Percentiles rank a stretch among this genome's conserved stretches.
phyloP scores from a whole-genome alignment of 805 yeast genomes.

The Metschnikowia amazonensis region DNA sequence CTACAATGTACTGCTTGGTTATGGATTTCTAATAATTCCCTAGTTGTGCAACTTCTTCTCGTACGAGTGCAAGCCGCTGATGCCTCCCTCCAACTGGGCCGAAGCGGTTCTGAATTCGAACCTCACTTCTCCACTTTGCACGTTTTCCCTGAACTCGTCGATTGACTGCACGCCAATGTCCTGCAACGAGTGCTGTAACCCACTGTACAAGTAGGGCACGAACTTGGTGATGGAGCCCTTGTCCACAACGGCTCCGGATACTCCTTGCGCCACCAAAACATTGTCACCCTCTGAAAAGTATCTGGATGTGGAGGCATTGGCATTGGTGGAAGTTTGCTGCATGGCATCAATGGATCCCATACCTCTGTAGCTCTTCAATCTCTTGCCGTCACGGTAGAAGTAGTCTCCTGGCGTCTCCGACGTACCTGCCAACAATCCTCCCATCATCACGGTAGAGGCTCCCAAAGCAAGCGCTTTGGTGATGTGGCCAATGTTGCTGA shows the following conservation, averaged over 20 bases:
- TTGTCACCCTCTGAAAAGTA: slow-evolving; percentile 95
- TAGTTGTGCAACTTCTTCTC: slow-evolving; percentile 95
- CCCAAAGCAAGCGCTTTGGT: slow-evolving; percentile 95
- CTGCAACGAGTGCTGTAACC: slow-evolving; percentile 98
- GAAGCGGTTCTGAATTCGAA: slow-evolving; percentile 98
- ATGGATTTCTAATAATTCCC: neutral
- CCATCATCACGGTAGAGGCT: slow-evolving; percentile 98
- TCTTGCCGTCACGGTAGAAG: slow-evolving; percentile 96
- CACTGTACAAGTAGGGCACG: slow-evolving; percentile 89
- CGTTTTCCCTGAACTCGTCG: slow-evolving; percentile 57
- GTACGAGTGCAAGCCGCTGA: slow-evolving; percentile 91
- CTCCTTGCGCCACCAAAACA: slow-evolving; percentile 99
- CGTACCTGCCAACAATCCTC: slow-evolving; percentile 98
- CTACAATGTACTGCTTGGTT: neutral
- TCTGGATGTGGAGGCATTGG: slow-evolving; percentile 97
- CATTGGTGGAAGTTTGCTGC: slow-evolving; percentile 83
- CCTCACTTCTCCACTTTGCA: slow-evolving; percentile 68
- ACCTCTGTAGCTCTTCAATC: slow-evolving; percentile 96
- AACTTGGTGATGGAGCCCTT: slow-evolving; percentile 93
- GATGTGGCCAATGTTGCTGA: slow-evolving; percentile 97
- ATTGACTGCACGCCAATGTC: slow-evolving; percentile 86
- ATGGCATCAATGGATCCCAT: slow-evolving; percentile 99
- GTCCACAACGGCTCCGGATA: slow-evolving; percentile 93
- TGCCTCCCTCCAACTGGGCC: slow-evolving; percentile 99
- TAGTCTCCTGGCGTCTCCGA: slow-evolving; percentile 97